Percentiles rank a stretch among this genome's conserved stretches.
phyloP scores from a whole-genome alignment of 1,284 basidiomycete genomes.

The Puccinia polysora region DNA sequence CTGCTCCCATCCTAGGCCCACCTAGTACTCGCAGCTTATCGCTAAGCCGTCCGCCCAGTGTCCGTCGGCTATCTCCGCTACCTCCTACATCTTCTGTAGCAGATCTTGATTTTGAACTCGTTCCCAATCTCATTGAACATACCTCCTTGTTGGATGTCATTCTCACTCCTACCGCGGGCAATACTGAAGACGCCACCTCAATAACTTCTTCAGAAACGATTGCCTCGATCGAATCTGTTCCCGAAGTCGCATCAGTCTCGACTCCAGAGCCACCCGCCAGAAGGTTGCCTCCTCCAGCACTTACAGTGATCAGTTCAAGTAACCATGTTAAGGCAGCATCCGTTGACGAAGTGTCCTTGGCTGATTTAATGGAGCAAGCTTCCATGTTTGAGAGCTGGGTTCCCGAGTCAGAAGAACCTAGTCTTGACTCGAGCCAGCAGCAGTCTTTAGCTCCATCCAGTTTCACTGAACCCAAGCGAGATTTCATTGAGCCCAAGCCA shows the following conservation, averaged over 20 bases:
- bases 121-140: constrained; percentile 39
- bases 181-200: not conserved
- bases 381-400: constrained; percentile 6
- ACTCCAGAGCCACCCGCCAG: not conserved
- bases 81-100: not conserved
- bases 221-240: not conserved
- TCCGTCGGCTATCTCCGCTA: constrained; percentile 1
- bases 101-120: constrained; percentile 35
- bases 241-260: not conserved
- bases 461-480: no score
- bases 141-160: constrained; percentile 36
- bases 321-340: not conserved
- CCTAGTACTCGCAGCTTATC: not conserved
- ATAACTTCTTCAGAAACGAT: not conserved
- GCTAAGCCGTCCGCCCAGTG: not conserved
- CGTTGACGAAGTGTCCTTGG: constrained; percentile 4
- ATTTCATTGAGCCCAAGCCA: no score
- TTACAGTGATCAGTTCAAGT: no score
- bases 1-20: not conserved
- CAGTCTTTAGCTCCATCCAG: not conserved
- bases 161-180: constrained; percentile 1
- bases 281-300: not conserved
- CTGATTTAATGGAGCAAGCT: constrained; percentile 6
- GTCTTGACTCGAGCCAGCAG: not conserved
- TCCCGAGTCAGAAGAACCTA: not conserved